Evolutionary conservation across 2,329 filamentous ascomycete genomes (phyloP).

Genomic region (Leptoxyphium fumago): DNA sequence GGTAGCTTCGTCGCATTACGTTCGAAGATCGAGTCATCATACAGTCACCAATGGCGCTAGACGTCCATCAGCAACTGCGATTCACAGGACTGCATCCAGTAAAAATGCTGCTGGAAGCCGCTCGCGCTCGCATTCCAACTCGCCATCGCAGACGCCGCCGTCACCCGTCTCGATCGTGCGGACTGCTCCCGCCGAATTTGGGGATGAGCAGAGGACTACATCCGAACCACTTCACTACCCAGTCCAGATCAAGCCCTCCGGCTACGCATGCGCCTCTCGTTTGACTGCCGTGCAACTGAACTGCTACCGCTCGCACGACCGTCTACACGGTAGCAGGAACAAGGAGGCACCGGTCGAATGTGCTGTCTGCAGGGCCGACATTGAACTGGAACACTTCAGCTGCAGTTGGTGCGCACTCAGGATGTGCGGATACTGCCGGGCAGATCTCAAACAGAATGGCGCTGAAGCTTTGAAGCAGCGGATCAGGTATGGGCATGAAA

Average conservation of each 20-base stretch:
- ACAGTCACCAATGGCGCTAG: no score
- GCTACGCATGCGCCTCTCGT: slow-evolving; percentile 17
- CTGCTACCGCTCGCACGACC: slow-evolving; percentile 15
- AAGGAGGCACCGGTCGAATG: slow-evolving; percentile 20
- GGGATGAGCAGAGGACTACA: no score
- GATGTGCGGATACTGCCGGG: slow-evolving; percentile 17
- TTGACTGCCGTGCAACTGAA: slow-evolving; percentile 15
- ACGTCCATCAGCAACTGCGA: no score
- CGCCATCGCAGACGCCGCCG: slow-evolving; percentile 1
- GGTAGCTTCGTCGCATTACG: no score
- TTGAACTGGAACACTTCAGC: slow-evolving; percentile 16
- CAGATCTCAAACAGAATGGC: slow-evolving; percentile 11
- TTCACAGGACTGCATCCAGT: no score
- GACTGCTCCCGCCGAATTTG: slow-evolving; percentile 7
- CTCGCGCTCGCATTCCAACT: neutral
- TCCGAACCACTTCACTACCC: slow-evolving; percentile 9
- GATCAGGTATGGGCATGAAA: slow-evolving; percentile 1
- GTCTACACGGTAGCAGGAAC: slow-evolving; percentile 16
- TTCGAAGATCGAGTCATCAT: no score
- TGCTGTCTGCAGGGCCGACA: slow-evolving; percentile 19
- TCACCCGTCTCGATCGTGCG: slow-evolving; percentile 7
- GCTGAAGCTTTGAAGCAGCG: slow-evolving; percentile 10
- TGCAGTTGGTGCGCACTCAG: slow-evolving; percentile 19
- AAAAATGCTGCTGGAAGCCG: no score
- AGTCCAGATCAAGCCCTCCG: slow-evolving; percentile 14